phyloP scores from a whole-genome alignment of 352 stramenopile species.

The Globisporangium nunn region DNA sequence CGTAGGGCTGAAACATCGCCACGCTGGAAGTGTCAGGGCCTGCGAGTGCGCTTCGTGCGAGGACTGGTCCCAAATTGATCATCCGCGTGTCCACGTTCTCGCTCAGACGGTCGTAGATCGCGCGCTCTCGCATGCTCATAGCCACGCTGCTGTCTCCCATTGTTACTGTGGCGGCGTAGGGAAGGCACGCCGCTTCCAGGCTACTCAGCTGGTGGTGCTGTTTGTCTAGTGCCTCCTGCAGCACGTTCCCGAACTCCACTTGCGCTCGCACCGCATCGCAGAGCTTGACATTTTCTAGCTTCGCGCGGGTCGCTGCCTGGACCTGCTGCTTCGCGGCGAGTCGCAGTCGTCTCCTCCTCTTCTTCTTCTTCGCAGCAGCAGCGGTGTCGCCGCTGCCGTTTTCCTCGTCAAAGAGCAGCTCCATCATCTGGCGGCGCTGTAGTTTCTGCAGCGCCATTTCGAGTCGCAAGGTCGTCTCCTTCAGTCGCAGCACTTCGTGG shows the following conservation, averaged over 20 bases:
- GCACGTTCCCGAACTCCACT: conserved; percentile 28
- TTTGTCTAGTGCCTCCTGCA: conserved; percentile 31
- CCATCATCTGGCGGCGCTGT: neutral
- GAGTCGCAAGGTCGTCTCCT: neutral
- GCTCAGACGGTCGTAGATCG: conserved; percentile 20
- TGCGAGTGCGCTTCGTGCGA: conserved; percentile 2
- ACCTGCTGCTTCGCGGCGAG: conserved; percentile 22
- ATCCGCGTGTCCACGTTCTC: conserved; percentile 11
- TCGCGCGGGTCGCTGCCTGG: conserved; percentile 23
- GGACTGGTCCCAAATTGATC: neutral
- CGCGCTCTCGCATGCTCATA: conserved; percentile 14
- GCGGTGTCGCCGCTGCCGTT: neutral
- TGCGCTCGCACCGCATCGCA: conserved; percentile 31
- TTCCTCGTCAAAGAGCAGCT: neutral
- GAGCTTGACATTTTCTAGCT: conserved; percentile 40
- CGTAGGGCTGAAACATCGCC: conserved; percentile 18
- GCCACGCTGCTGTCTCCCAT: neutral
- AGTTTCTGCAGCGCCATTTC: neutral
- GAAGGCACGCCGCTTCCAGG: neutral
- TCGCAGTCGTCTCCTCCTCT: conserved; percentile 8
- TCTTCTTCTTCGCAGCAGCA: conserved; percentile 16
- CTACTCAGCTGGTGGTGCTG: neutral
- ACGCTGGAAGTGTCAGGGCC: conserved; percentile 4
- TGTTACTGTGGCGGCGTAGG: neutral
- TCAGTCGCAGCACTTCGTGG: conserved; percentile 5